Evolutionary conservation across 495 filamentous ascomycete species (phyloP).

Genomic region (Penicillium bovifimosum): DNA sequence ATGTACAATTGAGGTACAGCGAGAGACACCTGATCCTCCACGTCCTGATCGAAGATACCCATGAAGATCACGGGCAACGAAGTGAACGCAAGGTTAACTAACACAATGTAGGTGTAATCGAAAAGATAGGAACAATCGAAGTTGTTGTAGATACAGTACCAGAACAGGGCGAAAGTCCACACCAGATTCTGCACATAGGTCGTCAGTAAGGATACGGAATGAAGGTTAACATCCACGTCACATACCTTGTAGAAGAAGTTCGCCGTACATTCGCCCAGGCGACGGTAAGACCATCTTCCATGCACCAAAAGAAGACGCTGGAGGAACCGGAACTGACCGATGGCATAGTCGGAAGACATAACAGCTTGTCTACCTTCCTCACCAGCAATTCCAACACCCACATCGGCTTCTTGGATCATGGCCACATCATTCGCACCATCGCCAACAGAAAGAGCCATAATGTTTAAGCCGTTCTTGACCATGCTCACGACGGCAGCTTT

Average conservation of each 20-base stretch:
- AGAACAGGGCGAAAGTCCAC: constrained; percentile 96
- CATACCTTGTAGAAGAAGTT: constrained; percentile 98
- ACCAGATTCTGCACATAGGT: constrained; percentile 67
- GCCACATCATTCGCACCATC: constrained; percentile 99
- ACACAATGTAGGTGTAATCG: constrained; percentile 94
- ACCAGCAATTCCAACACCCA: constrained; percentile 96
- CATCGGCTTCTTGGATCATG: constrained; percentile 99
- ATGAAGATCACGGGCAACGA: constrained; percentile 93
- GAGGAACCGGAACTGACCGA: constrained; percentile 95
- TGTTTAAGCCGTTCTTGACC: constrained; percentile 90
- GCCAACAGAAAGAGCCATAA: constrained; percentile 95
- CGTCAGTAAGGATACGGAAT: constrained; percentile 11
- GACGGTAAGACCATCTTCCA: constrained; percentile 92
- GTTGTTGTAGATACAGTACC: constrained; percentile 93
- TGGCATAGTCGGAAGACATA: constrained; percentile 98
- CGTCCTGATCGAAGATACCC: constrained; percentile 97
- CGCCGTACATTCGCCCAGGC: constrained; percentile 86
- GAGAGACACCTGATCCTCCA: constrained; percentile 86
- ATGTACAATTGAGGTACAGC: constrained; percentile 94
- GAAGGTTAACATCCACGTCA: neutral
- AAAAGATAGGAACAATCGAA: constrained; percentile 95
- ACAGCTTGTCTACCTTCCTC: constrained; percentile 95
- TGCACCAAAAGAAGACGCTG: constrained; percentile 90
- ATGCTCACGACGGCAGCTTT: constrained; percentile 96
- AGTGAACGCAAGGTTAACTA: constrained; percentile 96